Conservation (phyloP, 2,329 filamentous ascomycete species). For the Pestalotiopsis sp. region DNA sequence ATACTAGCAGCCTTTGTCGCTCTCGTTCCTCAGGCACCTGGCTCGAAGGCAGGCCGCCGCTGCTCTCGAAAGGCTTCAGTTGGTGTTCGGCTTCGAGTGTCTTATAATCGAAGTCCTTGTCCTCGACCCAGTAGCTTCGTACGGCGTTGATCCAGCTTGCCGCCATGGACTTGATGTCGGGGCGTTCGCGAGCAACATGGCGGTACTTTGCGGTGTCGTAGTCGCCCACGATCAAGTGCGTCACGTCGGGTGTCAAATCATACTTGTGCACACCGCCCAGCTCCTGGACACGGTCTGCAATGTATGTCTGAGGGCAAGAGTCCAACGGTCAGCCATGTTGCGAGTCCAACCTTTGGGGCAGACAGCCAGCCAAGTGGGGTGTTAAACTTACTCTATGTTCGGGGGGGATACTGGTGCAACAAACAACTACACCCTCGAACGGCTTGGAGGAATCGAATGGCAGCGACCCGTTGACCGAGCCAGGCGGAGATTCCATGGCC, state of each 20-base stretch:
- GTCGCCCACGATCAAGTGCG: constrained; percentile 89
- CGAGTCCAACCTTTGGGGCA: neutral
- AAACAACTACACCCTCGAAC: constrained; percentile 74
- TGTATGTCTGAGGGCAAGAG: constrained; percentile 43
- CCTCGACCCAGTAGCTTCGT: constrained; percentile 77
- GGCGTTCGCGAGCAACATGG: constrained; percentile 87
- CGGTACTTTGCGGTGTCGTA: constrained; percentile 92
- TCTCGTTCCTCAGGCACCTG: constrained; percentile 27
- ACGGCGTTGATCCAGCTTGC: constrained; percentile 86
- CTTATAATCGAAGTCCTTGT: constrained; percentile 72
- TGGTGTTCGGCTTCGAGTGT: constrained; percentile 69
- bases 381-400: constrained; percentile 69
- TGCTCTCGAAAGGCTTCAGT: constrained; percentile 64
- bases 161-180: constrained; percentile 82
- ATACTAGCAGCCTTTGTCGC: constrained; percentile 50
- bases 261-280: constrained; percentile 88
- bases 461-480: neutral
- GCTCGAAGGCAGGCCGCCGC: constrained; percentile 43
- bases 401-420: constrained; percentile 82
- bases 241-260: constrained; percentile 92
- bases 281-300: constrained; percentile 68
- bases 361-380: constrained; percentile 1
- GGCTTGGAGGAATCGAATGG: constrained; percentile 62
- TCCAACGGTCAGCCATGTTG: neutral
- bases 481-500: constrained; percentile 11